Conservation (phyloP, 345 rosid species). For the Eucalyptus curtisii region DNA sequence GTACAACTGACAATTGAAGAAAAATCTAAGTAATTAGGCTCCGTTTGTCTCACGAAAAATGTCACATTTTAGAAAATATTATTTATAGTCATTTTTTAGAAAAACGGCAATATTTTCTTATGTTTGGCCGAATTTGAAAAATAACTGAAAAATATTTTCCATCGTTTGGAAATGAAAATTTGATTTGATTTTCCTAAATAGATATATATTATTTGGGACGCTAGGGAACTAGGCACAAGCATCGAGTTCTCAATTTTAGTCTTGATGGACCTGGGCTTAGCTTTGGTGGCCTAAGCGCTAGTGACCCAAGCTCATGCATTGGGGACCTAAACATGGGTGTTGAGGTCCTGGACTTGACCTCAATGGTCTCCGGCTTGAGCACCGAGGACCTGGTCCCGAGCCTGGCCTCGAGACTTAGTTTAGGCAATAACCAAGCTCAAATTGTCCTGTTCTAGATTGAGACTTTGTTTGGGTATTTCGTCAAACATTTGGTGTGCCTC, state of each 20-base stretch:
- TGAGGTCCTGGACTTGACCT: neutral
- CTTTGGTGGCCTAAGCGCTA: rapidly evolving
- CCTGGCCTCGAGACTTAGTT: neutral
- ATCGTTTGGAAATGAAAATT: neutral
- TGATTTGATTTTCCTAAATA: too few species aligned
- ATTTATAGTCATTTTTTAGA: rapidly evolving
- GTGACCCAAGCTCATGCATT: neutral
- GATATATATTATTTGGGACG: too few species aligned
- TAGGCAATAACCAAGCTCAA: neutral
- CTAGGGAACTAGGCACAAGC: neutral
- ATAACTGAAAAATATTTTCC: neutral
- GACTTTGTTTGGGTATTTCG: neutral
- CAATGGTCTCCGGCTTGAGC: too few species aligned
- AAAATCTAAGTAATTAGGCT: neutral
- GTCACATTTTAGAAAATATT: too few species aligned
- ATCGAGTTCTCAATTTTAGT: neutral
- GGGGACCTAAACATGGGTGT: neutral
- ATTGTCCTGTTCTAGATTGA: neutral
- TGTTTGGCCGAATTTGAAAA: neutral
- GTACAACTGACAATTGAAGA: neutral
- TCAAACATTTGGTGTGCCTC: neutral
- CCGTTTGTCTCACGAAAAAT: neutral
- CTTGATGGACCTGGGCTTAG: neutral
- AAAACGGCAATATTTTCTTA: neutral
- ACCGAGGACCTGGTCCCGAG: rapidly evolving